phyloP scores from a whole-genome alignment of 345 rosid species.

The Adansonia digitata region DNA sequence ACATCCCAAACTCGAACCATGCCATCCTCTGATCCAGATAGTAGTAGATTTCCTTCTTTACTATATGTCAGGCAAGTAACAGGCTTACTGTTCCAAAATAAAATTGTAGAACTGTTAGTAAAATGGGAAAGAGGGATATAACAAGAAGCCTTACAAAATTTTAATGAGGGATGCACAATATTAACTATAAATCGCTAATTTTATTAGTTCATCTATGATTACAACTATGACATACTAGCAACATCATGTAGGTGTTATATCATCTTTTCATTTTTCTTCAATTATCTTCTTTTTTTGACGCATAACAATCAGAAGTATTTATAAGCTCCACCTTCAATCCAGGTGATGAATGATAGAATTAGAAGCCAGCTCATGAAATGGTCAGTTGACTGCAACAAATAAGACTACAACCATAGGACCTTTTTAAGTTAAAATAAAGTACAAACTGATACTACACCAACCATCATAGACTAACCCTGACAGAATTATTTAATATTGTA shows the following conservation, averaged over 20 bases:
- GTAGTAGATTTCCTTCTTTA: conserved; percentile 45
- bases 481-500: background rate
- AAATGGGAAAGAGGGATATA: background rate
- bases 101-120: background rate
- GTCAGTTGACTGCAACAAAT: background rate
- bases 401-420: background rate
- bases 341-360: background rate
- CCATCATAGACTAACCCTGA: background rate
- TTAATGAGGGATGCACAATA: background rate
- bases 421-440: background rate
- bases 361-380: background rate
- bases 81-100: conserved; percentile 50
- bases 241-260: background rate
- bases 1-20: conserved; percentile 62
- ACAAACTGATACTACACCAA: background rate
- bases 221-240: background rate
- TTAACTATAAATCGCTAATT: background rate
- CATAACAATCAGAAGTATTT: background rate
- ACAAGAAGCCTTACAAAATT: background rate
- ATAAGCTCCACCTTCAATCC: background rate
- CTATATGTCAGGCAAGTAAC: conserved; percentile 70
- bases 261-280: background rate
- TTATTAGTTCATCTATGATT: background rate
- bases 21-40: conserved; percentile 87
- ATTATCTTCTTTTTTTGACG: background rate